Base-by-base conservation (phyloP, 1,284 basidiomycete genomes). In the Trametes versicolor region DNA sequence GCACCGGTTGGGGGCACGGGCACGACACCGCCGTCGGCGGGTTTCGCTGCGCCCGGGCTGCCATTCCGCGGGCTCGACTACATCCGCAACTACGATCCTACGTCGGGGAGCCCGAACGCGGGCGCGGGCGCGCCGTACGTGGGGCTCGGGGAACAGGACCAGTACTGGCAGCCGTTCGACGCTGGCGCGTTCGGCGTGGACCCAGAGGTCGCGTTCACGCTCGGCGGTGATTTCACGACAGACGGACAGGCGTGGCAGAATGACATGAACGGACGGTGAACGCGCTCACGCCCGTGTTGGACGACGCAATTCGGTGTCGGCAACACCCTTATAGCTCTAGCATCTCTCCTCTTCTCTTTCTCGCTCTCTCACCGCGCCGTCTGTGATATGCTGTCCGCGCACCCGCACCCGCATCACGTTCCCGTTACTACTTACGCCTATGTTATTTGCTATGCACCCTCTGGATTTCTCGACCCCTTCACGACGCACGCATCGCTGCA, bases 21-120 rank as follows among this genome's bases (percentile, higher is more conserved):
- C 13, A 84, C 83, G 29, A 84, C 87, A 17, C 84, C 88, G 7
- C 85, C 87, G 4, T 83, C 83, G 1, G 78, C 87, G 27, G 83
- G 85, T 4, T 93, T 93, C 74, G 82, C 86, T 66, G 85, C 86
- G 6, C 81, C 87, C 34, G 92, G 92, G 34, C 80, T 94, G 32
- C 93, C 92, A 0, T 94, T 94, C 81, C 84, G 87, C 47, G 92
- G 91, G 19, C 81, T 94, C 48, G 92, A 94, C 71, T 94, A 86
- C 71, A 88, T 94, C 70, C 86, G 90, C 67, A 93, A 91, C 71
- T 92, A 90, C 74, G 83, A 81, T 69, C 72, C 82, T 13, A 57
- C 65, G 15, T 53, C 60, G 25, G 62, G 62, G 2, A 32, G 60
- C 41, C 41, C 41, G 13, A 43, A 43, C 34, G 36, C 57, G 5